Percentiles rank a stretch among this genome's conserved stretches.
phyloP scores from a whole-genome alignment of 371 early-diverging fungal genomes.

The Mucor sp. region DNA sequence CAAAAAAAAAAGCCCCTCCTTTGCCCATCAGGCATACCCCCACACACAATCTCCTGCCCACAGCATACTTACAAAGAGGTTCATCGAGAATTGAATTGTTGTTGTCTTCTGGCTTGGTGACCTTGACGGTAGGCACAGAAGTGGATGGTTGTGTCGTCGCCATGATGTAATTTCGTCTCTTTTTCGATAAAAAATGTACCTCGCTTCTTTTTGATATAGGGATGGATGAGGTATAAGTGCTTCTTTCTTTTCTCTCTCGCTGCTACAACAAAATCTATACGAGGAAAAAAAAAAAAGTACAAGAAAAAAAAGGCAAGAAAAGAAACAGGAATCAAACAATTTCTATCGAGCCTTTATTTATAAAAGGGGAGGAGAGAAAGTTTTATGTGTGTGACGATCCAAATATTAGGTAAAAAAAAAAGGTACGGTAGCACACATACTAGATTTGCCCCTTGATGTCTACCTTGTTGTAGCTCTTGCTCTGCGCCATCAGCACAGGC shows the following conservation, averaged over 20 bases:
- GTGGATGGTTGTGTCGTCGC: background rate
- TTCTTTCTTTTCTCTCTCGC: background rate
- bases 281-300: constrained; percentile 7
- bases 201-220: background rate
- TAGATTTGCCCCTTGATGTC: constrained; percentile 70
- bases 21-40: background rate
- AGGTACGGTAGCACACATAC: background rate
- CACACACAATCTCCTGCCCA: background rate
- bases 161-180: background rate
- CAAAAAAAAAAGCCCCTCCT: too few relatives aligned
- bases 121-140: constrained; percentile 2
- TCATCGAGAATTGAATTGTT: constrained; percentile 14
- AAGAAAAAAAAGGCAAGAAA: background rate
- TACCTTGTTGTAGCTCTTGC: constrained; percentile 60
- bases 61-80: constrained; percentile 15
- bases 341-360: background rate
- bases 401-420: constrained; percentile 27
- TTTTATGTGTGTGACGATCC: constrained; percentile 11
- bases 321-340: background rate
- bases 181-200: background rate
- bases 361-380: background rate
- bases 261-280: background rate
- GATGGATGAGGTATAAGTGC: background rate
- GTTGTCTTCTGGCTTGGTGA: constrained; percentile 5
- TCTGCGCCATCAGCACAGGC: constrained; percentile 49